Base-by-base conservation (phyloP, 257 asterid species). In the Ilex aquifolium region DNA sequence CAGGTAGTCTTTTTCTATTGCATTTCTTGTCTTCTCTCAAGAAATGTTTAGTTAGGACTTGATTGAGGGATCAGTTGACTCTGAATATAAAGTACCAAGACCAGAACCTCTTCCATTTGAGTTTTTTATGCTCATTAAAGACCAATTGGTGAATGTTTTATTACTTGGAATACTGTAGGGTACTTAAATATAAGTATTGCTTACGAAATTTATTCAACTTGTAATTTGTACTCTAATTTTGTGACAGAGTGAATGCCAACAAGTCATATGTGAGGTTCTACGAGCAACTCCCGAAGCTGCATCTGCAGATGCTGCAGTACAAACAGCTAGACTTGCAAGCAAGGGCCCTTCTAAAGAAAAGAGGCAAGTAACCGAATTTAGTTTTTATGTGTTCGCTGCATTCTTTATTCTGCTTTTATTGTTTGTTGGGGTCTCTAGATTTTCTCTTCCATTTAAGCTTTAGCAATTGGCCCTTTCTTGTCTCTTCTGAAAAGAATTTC, bases 251-350 rank as follows among this genome's bases (percentile, higher is more conserved):
- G 99, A 93, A 83, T 93, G 99, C 78, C 99, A 93, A 70, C 97
- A 93, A 79, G 91, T 93, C 66, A 85, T 93, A 76, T 90, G 99
- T 70, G 99, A 93, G 86, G 82, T 93, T 84, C 83, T 93, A 69
- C 94, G 99, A 71, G 97, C 99, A 46, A 93, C 99, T 74, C 99
- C 99, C 67, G 99, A 93, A 70, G 97, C 99, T 77, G 90, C 99
- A n/a, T 87, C 99, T 61, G 95, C 99, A 64, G 99, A 93, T 83
- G 96, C 96, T 48, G 90, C 95, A 59, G 97, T 83, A 71, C 99
- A 93, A 75, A 87, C 99, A 55, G 97, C 97, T 72, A 85, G 99
- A 72, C 90, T 85, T 59, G 95, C 97, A 56, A 84, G 77, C 92
- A 90, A 93, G 80, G 81, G 50, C 66, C 91, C 96, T 61, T 80